Evolutionary conservation across 768 basidiomycete species (phyloP), one percentile per base, ranked within the genome.

Genomic region (Termitomyces sp.): DNA sequence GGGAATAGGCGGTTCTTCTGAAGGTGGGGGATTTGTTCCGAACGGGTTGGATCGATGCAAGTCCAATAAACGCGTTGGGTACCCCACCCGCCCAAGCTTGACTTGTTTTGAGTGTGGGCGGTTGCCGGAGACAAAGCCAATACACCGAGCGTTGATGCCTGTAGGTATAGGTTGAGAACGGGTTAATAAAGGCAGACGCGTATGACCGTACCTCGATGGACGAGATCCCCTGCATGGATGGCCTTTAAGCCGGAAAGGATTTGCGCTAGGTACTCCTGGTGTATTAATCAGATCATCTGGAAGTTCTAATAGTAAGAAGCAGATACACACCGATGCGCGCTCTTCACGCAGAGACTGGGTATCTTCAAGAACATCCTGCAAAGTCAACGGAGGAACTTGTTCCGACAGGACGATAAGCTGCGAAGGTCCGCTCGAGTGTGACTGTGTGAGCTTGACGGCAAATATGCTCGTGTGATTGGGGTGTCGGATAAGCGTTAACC

Each of bases 41-140:
- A 96, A 91, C 0, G 85, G 82, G 62, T 97, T 93, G 2, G 94
- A 96, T 17, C 84, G 77, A 63, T 96, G 88, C 32, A 94, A 71
- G 65, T 96, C 93, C 24, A 86, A 73, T 32, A 98, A 74, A 0
- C 80, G 80, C 5, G 83, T 83, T 59, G 86, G 78, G 65, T 86
- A 97, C 15, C 77, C 82, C 2, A 84, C 83, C 59, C 85, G 85
- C 19, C 83, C 80, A 3, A 97, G 69, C 66, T 93, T 94, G 65
- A 92, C 77, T 19, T 80, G 71, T 60, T 88, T 90, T 10, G 51
- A 43, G 41, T 42, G 79, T 5, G 77, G 71, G 46, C 76, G 74
- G 53, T 78, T 75, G n/a, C 75, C 72, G 2, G 77, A 71, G 0
- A 76, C 76, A 17, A 93, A 76, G 3, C 84, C 86, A 48, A 91